Percentiles rank a stretch among this genome's conserved stretches.
Evolutionary conservation across 495 filamentous ascomycete species (phyloP).

Genomic region (Xylona heveae): DNA sequence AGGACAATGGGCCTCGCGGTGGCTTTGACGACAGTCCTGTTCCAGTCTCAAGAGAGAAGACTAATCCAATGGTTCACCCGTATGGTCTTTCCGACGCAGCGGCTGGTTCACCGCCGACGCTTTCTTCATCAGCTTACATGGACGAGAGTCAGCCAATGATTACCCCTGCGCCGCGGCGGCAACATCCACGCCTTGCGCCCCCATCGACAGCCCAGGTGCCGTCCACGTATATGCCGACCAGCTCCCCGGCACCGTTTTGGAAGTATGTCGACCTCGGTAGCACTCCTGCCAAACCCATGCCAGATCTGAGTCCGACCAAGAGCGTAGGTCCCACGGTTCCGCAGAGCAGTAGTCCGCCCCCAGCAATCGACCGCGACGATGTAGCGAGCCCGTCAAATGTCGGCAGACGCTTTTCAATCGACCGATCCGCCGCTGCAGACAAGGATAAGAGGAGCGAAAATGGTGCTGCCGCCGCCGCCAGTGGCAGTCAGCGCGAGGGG

Average conservation of each 20-base stretch:
- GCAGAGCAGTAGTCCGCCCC: constrained; percentile 6
- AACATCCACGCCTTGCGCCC: constrained; percentile 65
- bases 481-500: constrained; percentile 1
- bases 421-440: not conserved
- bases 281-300: constrained; percentile 47
- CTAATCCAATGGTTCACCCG: constrained; percentile 17
- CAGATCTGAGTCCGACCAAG: constrained; percentile 34
- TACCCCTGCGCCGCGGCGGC: constrained; percentile 67
- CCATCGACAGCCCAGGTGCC: constrained; percentile 79
- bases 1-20: constrained; percentile 7
- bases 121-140: constrained; percentile 37
- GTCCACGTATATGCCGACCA: constrained; percentile 86
- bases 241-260: constrained; percentile 95
- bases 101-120: constrained; percentile 42
- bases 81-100: constrained; percentile 37
- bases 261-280: constrained; percentile 58
- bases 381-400: constrained; percentile 7
- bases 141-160: constrained; percentile 41
- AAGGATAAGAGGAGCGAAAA: not conserved
- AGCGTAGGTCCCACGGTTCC: constrained; percentile 1
- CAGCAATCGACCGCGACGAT: not conserved
- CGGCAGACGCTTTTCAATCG: not conserved
- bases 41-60: constrained; percentile 15
- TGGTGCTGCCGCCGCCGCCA: not conserved
- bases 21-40: constrained; percentile 4